phyloP scores from a whole-genome alignment of 2,329 filamentous ascomycete genomes.

The Fusarium temperatum region DNA sequence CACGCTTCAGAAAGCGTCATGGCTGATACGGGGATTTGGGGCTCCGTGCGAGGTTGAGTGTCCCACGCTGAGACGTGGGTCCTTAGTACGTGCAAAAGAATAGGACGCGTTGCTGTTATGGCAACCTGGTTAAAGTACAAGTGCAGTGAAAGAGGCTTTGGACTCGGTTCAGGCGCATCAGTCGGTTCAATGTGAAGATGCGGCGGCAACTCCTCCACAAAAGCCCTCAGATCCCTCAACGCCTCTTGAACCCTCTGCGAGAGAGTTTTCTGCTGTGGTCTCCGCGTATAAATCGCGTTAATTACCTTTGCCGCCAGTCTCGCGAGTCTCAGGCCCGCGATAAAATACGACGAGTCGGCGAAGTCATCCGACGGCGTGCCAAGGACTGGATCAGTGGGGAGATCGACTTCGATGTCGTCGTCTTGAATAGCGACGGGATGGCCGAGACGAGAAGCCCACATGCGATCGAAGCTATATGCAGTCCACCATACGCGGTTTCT shows the following conservation, averaged over 20 bases:
- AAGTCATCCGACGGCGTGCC: constrained; percentile 43
- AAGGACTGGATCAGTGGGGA: constrained; percentile 49
- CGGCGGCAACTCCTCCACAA: constrained; percentile 45
- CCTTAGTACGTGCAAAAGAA: constrained; percentile 47
- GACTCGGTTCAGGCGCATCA: constrained; percentile 32
- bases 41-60: constrained; percentile 26
- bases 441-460: constrained; percentile 59
- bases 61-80: constrained; percentile 43
- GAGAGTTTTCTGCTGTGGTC: constrained; percentile 40
- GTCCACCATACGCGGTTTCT: constrained; percentile 55
- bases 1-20: constrained; percentile 55
- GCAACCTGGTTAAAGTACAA: constrained; percentile 47
- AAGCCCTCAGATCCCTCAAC: constrained; percentile 43
- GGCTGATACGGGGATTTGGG: constrained; percentile 45
- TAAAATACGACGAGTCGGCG: constrained; percentile 44
- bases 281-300: constrained; percentile 47
- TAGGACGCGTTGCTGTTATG: constrained; percentile 47
- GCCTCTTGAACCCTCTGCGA: constrained; percentile 47
- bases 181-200: constrained; percentile 45
- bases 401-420: constrained; percentile 56
- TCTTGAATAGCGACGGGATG: constrained; percentile 59
- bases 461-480: constrained; percentile 55
- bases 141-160: constrained; percentile 46
- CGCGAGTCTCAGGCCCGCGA: constrained; percentile 52
- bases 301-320: constrained; percentile 43